Conservation (phyloP, 2,329 filamentous ascomycete genomes). For the Colletotrichum viniferum region DNA sequence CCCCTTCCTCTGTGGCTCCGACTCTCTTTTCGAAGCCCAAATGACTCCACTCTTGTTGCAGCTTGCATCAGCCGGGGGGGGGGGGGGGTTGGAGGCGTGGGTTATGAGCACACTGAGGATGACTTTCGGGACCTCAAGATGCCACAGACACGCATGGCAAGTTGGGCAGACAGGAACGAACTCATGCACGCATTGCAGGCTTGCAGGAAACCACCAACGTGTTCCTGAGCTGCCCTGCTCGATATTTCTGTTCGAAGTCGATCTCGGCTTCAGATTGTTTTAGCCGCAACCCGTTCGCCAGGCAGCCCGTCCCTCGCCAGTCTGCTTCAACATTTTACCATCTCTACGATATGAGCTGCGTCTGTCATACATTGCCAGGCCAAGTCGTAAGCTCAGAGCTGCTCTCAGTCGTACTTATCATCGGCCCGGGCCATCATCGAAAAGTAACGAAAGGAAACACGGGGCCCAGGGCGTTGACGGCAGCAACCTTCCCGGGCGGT, state of each 20-base stretch:
- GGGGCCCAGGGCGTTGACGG: neutral
- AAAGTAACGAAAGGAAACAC: neutral
- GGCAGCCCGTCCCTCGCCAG: neutral
- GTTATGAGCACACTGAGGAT: neutral
- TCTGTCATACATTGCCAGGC: neutral
- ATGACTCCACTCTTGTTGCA: neutral
- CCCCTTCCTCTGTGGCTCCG: neutral
- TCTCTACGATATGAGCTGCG: neutral
- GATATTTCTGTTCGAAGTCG: neutral
- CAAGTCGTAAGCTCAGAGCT: neutral
- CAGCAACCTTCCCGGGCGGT: neutral
- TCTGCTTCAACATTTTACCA: neutral
- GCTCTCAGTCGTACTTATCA: neutral
- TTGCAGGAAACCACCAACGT: neutral
- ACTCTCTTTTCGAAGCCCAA: neutral
- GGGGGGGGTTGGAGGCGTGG: neutral
- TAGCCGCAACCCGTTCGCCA: neutral
- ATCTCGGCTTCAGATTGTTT: neutral
- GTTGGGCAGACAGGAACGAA: neutral
- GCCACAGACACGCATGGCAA: neutral
- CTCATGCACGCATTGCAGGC: neutral
- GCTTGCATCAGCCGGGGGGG: neutral
- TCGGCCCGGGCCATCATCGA: neutral
- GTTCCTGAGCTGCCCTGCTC: neutral
- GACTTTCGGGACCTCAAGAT: neutral